Conservation (phyloP, 768 basidiomycete genomes). For the Lanmaoa rubissima region DNA sequence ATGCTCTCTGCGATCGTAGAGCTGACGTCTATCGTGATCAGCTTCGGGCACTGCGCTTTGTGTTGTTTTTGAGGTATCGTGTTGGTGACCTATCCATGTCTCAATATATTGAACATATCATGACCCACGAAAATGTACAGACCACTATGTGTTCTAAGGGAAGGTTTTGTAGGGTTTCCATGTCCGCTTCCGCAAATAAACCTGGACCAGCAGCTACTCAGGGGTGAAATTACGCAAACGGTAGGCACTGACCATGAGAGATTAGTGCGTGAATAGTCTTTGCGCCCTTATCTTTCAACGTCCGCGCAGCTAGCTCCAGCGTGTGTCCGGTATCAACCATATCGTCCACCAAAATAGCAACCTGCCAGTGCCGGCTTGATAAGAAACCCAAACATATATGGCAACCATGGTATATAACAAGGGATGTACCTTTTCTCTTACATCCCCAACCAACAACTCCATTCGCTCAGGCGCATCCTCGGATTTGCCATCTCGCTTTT, state of each 20-base stretch:
- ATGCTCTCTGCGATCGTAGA: slow-evolving; percentile 95
- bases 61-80: slow-evolving; percentile 85
- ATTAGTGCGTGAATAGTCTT: slow-evolving; percentile 83
- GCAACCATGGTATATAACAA: not conserved
- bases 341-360: slow-evolving; percentile 95
- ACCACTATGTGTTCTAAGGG: slow-evolving; percentile 88
- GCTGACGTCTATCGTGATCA: slow-evolving; percentile 88
- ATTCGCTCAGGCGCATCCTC: slow-evolving; percentile 71
- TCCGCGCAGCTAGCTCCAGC: slow-evolving; percentile 77
- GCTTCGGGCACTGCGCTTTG: slow-evolving; percentile 60
- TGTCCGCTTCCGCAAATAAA: slow-evolving; percentile 73
- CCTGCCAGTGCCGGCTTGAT: slow-evolving; percentile 38
- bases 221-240: slow-evolving; percentile 5
- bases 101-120: slow-evolving; percentile 1
- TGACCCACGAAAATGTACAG: slow-evolving; percentile 23
- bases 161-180: slow-evolving; percentile 63
- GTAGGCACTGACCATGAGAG: slow-evolving; percentile 70
- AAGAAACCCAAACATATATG: slow-evolving; percentile 4
- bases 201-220: slow-evolving; percentile 42
- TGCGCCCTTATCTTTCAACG: slow-evolving; percentile 89
- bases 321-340: slow-evolving; percentile 97
- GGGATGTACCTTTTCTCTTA: slow-evolving; percentile 70
- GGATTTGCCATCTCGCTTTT: slow-evolving; percentile 73
- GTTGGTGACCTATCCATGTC: slow-evolving; percentile 77
- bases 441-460: slow-evolving; percentile 95